Percentiles rank a stretch among this genome's conserved stretches.
These are phyloP conservation scores for Dictyostelium firmibasis DNA, from an alignment of 78 protist genomes.

Conservation along the genomic window DNA sequence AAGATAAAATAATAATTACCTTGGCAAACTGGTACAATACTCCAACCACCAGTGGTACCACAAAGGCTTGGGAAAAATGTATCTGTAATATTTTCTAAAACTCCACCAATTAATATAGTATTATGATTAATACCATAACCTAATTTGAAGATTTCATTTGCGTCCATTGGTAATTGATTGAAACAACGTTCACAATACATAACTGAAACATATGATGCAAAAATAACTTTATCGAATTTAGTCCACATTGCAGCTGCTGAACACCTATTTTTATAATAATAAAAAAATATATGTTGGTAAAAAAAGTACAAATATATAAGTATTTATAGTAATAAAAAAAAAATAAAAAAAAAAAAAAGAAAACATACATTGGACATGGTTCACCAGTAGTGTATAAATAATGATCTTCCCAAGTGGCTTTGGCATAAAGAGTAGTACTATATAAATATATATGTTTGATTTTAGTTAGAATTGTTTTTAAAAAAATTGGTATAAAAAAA, in stretches of 20 bases:
- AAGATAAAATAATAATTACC: neutral
- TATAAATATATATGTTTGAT: neutral
- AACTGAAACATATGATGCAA: conserved; percentile 27
- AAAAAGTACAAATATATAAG: too few relatives aligned
- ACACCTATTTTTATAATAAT: neutral
- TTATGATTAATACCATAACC: conserved; percentile 22
- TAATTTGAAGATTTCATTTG: conserved; percentile 13
- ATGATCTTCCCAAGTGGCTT: conserved; percentile 23
- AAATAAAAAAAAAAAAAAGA: neutral
- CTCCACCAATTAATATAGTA: conserved; percentile 38
- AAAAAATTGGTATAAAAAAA: too few relatives aligned
- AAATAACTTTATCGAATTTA: conserved; percentile 11
- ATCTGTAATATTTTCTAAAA: neutral
- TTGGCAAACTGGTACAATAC: neutral
- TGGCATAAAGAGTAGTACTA: neutral
- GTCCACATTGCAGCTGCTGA: conserved; percentile 8
- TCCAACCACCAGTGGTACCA: neutral
- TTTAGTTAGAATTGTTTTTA: neutral
- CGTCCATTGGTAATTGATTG: conserved; percentile 49
- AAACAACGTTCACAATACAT: conserved; percentile 60
- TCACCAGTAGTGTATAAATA: conserved; percentile 61
- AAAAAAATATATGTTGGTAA: too few relatives aligned
- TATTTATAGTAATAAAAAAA: neutral
- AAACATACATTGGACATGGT: conserved; percentile 34
- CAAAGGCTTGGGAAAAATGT: conserved; percentile 1